phyloP scores from a whole-genome alignment of 768 basidiomycete species.

The Scleroderma citrinum region DNA sequence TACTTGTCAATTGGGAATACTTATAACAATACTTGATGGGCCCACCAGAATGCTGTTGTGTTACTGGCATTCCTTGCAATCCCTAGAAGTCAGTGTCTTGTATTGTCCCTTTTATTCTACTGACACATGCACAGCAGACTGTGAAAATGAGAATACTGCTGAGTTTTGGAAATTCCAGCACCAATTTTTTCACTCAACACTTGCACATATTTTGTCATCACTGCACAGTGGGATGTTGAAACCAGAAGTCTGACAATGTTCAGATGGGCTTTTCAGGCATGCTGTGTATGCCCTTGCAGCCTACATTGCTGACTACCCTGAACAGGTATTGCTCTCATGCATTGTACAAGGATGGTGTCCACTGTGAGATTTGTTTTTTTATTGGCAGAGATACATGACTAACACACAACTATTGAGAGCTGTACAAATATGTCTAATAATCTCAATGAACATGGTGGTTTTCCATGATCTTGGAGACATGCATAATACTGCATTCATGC shows the following conservation, averaged over 20 bases:
- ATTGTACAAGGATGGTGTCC: slow-evolving; percentile 25
- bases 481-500: not conserved
- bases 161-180: slow-evolving; percentile 17
- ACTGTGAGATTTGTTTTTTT: slow-evolving; percentile 1
- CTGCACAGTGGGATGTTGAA: slow-evolving; percentile 23
- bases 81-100: slow-evolving; percentile 25
- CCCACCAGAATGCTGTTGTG: slow-evolving; percentile 7
- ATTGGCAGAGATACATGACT: not conserved
- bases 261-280: slow-evolving; percentile 26
- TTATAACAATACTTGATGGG: slow-evolving; percentile 3
- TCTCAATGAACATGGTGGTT: not conserved
- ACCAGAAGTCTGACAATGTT: slow-evolving; percentile 20
- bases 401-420: not conserved
- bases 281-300: slow-evolving; percentile 30
- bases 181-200: slow-evolving; percentile 24
- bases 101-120: slow-evolving; percentile 1
- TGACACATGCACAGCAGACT: slow-evolving; percentile 3
- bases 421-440: not conserved
- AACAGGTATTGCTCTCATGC: slow-evolving; percentile 29
- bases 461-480: not conserved
- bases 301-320: slow-evolving; percentile 38
- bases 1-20: slow-evolving; percentile 9
- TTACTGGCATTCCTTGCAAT: slow-evolving; percentile 21
- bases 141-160: not conserved
- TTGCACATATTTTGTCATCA: slow-evolving; percentile 19